Evolutionary conservation across 2,329 filamentous ascomycete genomes (phyloP).

Genomic region (Aspergillus vadensis): DNA sequence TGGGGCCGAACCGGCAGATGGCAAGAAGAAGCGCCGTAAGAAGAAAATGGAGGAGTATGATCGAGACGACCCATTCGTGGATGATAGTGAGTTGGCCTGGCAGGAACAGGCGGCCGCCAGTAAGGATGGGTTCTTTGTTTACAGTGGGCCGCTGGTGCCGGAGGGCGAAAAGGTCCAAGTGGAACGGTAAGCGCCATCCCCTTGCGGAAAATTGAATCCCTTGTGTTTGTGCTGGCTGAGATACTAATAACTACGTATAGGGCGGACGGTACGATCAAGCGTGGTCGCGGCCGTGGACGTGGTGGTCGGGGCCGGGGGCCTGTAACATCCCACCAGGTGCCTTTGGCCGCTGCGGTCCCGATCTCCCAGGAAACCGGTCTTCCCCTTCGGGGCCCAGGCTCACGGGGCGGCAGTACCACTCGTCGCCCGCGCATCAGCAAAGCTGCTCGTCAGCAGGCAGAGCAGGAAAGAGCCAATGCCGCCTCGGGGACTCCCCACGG

Average conservation of each 20-base stretch:
- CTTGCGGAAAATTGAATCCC: not conserved
- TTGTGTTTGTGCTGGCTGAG: conserved; percentile 7
- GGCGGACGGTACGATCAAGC: conserved; percentile 70
- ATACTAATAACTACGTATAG: conserved; percentile 47
- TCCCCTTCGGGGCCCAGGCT: conserved; percentile 68
- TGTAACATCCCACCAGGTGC: conserved; percentile 70
- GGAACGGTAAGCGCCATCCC: conserved; percentile 55
- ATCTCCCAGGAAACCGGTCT: conserved; percentile 88
- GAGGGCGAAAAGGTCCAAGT: conserved; percentile 76
- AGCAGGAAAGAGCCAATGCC: conserved; percentile 76
- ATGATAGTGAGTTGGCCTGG: conserved; percentile 94
- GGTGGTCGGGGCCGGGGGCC: conserved; percentile 57
- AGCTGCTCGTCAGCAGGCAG: conserved; percentile 76
- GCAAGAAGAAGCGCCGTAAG: conserved; percentile 73
- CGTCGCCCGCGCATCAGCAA: conserved; percentile 86
- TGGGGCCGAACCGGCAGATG: conserved; percentile 56
- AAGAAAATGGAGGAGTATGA: conserved; percentile 70
- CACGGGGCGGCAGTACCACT: conserved; percentile 71
- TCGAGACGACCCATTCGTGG: conserved; percentile 69
- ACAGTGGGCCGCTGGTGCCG: conserved; percentile 85
- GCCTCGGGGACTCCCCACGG: conserved; percentile 29
- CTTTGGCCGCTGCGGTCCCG: conserved; percentile 76
- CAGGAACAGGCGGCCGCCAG: conserved; percentile 92
- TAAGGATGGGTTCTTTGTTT: conserved; percentile 97
- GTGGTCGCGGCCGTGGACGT: conserved; percentile 57